phyloP scores from a whole-genome alignment of 768 basidiomycete genomes.

The Lentinula sp. region DNA sequence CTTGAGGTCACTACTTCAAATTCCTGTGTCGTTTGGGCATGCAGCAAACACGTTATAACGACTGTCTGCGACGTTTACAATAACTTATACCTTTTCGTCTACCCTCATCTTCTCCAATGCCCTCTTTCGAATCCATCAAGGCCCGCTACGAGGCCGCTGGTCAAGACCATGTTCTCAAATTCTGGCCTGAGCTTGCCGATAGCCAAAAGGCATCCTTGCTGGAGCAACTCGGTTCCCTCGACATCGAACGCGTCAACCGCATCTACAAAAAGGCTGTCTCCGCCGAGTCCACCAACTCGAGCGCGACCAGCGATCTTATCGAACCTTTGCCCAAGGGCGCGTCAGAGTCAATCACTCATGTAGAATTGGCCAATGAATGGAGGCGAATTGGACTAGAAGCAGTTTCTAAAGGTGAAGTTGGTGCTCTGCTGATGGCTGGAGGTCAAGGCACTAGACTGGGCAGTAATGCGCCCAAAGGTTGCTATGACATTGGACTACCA shows the following conservation, averaged over 20 bases:
- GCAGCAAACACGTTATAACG: background rate
- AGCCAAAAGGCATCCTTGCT: constrained; percentile 58
- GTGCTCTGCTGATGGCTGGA: constrained; percentile 96
- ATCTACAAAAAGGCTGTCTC: constrained; percentile 74
- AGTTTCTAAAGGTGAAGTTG: constrained; percentile 77
- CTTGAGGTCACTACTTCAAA: background rate
- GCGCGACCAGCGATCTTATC: constrained; percentile 45
- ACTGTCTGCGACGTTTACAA: background rate
- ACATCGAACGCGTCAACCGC: constrained; percentile 88
- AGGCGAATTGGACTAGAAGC: constrained; percentile 73
- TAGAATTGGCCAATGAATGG: constrained; percentile 67
- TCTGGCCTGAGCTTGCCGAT: constrained; percentile 70
- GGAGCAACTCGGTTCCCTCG: constrained; percentile 70
- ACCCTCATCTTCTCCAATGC: constrained; percentile 17
- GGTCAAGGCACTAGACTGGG: constrained; percentile 96
- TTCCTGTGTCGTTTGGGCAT: background rate
- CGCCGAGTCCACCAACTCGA: constrained; percentile 47
- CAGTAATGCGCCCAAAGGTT: constrained; percentile 90
- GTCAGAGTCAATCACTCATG: constrained; percentile 53
- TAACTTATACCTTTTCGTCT: background rate
- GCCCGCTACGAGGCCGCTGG: constrained; percentile 70
- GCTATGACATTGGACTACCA: constrained; percentile 94
- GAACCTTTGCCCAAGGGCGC: constrained; percentile 78
- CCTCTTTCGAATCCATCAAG: constrained; percentile 54
- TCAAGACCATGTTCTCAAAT: constrained; percentile 86